Evolutionary conservation across 1,284 basidiomycete species (phyloP).

Genomic region (Porodaedalea pini): DNA sequence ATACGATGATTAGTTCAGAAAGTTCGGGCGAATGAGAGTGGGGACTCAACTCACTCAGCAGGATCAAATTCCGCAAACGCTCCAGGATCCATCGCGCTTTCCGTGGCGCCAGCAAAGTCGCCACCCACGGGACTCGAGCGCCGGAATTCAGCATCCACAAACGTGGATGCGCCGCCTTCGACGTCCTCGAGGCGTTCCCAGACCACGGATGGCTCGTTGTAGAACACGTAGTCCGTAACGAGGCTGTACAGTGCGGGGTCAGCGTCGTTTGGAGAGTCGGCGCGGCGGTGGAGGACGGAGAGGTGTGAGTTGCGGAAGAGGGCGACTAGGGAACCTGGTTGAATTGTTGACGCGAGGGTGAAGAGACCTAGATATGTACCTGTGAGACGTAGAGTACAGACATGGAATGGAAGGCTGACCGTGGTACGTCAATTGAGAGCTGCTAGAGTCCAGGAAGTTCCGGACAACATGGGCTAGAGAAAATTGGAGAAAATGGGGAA

Average conservation of each 20-base stretch:
- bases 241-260: constrained; percentile 69
- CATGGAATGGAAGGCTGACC: constrained; percentile 35
- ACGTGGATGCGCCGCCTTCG: constrained; percentile 71
- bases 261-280: constrained; percentile 32
- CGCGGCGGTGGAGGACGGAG: constrained; percentile 63
- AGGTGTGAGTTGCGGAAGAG: constrained; percentile 90
- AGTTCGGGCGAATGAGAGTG: not conserved
- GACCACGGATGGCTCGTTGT: constrained; percentile 71
- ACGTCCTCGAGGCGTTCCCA: constrained; percentile 90
- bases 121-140: constrained; percentile 69
- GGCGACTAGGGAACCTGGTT: constrained; percentile 60
- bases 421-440: constrained; percentile 84
- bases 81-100: constrained; percentile 39
- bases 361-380: constrained; percentile 39
- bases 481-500: too few species aligned
- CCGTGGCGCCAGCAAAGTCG: constrained; percentile 76
- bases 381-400: not conserved
- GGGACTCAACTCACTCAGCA: constrained; percentile 44
- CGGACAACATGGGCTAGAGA: constrained; percentile 61
- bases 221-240: constrained; percentile 79
- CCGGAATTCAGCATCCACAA: constrained; percentile 69
- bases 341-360: constrained; percentile 54
- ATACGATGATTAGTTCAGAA: not conserved
- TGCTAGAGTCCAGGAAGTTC: constrained; percentile 66
- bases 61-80: constrained; percentile 41